phyloP scores from a whole-genome alignment of 306 rosid species.

The Neltuma alba region DNA sequence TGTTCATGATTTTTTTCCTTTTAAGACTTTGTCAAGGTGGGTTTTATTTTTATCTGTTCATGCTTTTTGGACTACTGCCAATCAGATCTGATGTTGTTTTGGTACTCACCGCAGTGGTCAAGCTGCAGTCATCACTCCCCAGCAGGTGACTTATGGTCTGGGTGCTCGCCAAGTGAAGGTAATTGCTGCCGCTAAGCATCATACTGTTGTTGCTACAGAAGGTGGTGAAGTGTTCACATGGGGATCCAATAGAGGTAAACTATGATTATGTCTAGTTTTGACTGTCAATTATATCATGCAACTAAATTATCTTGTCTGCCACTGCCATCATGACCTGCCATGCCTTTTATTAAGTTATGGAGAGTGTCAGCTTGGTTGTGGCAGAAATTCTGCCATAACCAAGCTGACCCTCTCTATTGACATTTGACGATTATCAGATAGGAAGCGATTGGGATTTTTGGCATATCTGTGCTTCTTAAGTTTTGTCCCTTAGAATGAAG shows the following conservation, averaged over 20 bases:
- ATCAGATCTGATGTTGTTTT: constrained; percentile 41
- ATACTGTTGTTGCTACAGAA: constrained; percentile 87
- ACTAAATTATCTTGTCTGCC: background rate
- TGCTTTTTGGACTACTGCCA: constrained; percentile 25
- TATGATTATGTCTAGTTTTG: constrained; percentile 15
- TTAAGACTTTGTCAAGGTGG: background rate
- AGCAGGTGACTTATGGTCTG: constrained; percentile 82
- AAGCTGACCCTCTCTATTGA: too few relatives aligned
- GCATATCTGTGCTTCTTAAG: background rate
- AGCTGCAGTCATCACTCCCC: constrained; percentile 99
- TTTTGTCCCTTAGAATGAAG: constrained; percentile 24
- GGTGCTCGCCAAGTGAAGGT: constrained; percentile 84
- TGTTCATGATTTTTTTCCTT: background rate
- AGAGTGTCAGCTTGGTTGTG: too few relatives aligned
- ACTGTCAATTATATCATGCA: constrained; percentile 14
- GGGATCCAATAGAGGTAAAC: constrained; percentile 99
- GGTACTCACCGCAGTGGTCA: constrained; percentile 73
- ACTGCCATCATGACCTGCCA: constrained; percentile 20
- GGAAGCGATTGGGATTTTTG: background rate
- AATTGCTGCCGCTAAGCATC: constrained; percentile 97
- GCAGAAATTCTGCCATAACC: too few relatives aligned
- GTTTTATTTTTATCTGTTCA: constrained; percentile 13
- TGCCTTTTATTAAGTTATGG: constrained; percentile 24
- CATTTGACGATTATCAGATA: too few relatives aligned
- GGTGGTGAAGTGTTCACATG: constrained; percentile 97